phyloP scores from a whole-genome alignment of 805 yeast genomes.

The Candida ulmi region DNA sequence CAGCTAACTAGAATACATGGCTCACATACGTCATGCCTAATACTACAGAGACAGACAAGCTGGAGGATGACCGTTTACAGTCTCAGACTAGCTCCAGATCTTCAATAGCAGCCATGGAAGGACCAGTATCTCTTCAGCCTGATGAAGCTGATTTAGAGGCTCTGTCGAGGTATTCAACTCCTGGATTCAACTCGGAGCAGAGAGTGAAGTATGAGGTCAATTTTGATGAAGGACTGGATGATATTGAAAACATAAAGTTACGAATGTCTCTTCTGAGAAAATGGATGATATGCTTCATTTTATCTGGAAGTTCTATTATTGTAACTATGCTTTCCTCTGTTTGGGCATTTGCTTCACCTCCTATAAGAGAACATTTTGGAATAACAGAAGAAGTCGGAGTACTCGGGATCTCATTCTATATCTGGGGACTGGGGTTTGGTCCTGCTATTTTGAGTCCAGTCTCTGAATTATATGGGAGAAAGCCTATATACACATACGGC shows the following conservation, averaged over 20 bases:
- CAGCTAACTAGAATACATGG: too few relatives aligned
- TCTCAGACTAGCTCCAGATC: too few relatives aligned
- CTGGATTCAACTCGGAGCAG: conserved; percentile 1
- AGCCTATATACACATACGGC: conserved; percentile 52
- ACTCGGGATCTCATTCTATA: conserved; percentile 55
- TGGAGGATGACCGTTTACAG: too few relatives aligned
- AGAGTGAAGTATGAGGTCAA: conserved; percentile 23
- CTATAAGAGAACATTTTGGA: conserved; percentile 40
- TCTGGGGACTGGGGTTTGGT: conserved; percentile 66
- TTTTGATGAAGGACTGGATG: conserved; percentile 19
- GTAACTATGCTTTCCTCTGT: conserved; percentile 67
- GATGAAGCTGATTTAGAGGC: conserved; percentile 16
- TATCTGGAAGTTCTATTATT: conserved; percentile 51
- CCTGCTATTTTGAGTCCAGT: conserved; percentile 65
- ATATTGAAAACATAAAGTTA: conserved; percentile 27
- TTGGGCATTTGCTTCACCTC: conserved; percentile 56
- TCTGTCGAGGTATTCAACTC: conserved; percentile 9
- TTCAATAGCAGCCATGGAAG: conserved; percentile 8
- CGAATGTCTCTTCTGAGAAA: conserved; percentile 41
- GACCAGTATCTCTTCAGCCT: conserved; percentile 14
- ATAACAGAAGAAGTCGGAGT: conserved; percentile 52
- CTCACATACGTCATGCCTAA: too few relatives aligned
- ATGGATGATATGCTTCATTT: conserved; percentile 49
- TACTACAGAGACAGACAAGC: too few relatives aligned
- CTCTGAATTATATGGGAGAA: conserved; percentile 62